phyloP scores from a whole-genome alignment of 2,329 filamentous ascomycete species.

The Ophiostoma triangulosporum region DNA sequence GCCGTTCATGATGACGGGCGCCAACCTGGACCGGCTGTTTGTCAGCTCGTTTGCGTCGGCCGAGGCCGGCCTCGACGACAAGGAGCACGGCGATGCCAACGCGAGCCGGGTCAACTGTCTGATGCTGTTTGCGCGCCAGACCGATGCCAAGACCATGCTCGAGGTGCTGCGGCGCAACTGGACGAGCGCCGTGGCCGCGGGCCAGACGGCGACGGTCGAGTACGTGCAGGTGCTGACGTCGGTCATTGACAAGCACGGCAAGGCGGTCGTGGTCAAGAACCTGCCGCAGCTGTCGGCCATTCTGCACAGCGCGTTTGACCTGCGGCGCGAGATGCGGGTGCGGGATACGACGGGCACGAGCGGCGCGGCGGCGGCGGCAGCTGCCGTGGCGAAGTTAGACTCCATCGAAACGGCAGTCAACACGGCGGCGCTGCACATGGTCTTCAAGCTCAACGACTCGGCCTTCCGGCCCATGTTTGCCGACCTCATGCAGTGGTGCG shows the following conservation, averaged over 20 bases:
- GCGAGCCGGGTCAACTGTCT: constrained; percentile 57
- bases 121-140: constrained; percentile 59
- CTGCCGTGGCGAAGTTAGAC: constrained; percentile 22
- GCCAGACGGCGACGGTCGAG: constrained; percentile 52
- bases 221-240: constrained; percentile 55
- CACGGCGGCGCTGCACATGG: constrained; percentile 69
- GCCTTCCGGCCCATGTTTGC: constrained; percentile 86
- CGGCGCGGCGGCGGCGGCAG: background rate
- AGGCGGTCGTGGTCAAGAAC: constrained; percentile 66
- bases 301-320: constrained; percentile 46
- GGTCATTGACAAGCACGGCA: constrained; percentile 64
- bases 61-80: constrained; percentile 43
- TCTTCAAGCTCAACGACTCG: constrained; percentile 91
- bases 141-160: constrained; percentile 67
- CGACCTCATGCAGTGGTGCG: constrained; percentile 72
- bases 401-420: constrained; percentile 53
- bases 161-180: constrained; percentile 60
- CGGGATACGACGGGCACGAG: background rate
- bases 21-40: constrained; percentile 60
- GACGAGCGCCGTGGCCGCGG: constrained; percentile 45
- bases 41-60: constrained; percentile 60
- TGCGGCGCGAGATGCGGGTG: constrained; percentile 37
- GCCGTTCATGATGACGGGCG: constrained; percentile 75
- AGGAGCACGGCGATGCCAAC: constrained; percentile 43
- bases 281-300: constrained; percentile 53